phyloP scores from a whole-genome alignment of 192 early-diverging fungal genomes.

The Backusella westeae region DNA sequence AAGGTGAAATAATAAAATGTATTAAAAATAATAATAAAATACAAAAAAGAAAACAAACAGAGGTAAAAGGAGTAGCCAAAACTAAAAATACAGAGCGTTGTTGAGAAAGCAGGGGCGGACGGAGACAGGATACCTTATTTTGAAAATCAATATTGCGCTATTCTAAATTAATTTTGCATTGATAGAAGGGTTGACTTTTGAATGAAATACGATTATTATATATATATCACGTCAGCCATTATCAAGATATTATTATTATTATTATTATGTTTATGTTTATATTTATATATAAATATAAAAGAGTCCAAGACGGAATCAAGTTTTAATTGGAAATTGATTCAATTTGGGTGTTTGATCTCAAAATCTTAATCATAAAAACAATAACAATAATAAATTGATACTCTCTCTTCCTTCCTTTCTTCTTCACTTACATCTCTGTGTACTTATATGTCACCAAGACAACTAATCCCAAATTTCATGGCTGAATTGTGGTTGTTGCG shows the following conservation, averaged over 20 bases:
- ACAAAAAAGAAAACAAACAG: constrained; percentile 6
- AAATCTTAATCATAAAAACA: too few relatives aligned
- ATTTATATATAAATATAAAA: not conserved
- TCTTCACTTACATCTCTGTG: not conserved
- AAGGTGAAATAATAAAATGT: not conserved
- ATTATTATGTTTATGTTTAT: not conserved
- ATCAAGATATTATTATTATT: not conserved
- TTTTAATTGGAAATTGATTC: not conserved
- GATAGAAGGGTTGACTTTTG: constrained; percentile 3
- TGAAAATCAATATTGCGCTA: constrained; percentile 4
- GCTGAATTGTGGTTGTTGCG: not conserved
- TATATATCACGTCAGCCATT: not conserved
- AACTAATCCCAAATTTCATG: not conserved
- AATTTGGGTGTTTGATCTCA: not conserved
- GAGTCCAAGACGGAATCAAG: not conserved
- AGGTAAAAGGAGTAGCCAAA: constrained; percentile 4
- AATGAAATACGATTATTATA: not conserved
- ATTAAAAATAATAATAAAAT: constrained; percentile 1
- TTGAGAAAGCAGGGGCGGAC: constrained; percentile 6
- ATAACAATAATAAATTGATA: not conserved
- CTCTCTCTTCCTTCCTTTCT: not conserved
- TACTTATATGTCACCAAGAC: not conserved
- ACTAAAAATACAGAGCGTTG: constrained; percentile 9
- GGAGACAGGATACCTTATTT: constrained; percentile 6
- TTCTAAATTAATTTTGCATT: constrained; percentile 10